A percentile compares a stretch with the other conserved stretches of the same genome.
phyloP scores from a whole-genome alignment of 1,284 basidiomycete genomes.

The Ustilago crameri region DNA sequence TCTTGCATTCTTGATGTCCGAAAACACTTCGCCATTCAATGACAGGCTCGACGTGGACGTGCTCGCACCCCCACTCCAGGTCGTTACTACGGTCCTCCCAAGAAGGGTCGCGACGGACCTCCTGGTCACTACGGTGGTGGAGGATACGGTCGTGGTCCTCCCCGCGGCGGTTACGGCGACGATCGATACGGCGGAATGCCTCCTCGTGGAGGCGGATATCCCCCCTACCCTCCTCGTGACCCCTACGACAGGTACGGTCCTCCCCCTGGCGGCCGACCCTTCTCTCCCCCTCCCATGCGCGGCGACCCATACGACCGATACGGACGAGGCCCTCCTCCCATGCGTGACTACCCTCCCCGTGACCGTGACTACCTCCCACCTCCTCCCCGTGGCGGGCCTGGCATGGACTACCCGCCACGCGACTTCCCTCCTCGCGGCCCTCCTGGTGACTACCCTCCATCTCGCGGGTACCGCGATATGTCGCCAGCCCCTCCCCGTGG shows the following conservation, averaged over 20 bases:
- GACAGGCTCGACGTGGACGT: constrained; percentile 82
- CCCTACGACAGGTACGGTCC: constrained; percentile 66
- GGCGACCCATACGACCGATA: constrained; percentile 51
- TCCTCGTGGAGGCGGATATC: constrained; percentile 71
- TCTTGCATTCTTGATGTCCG: neutral
- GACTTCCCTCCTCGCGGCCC: constrained; percentile 55
- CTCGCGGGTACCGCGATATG: constrained; percentile 46
- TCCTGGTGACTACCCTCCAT: constrained; percentile 55
- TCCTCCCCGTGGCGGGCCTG: constrained; percentile 39
- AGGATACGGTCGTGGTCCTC: constrained; percentile 36
- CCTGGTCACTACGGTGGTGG: constrained; percentile 49
- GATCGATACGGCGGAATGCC: constrained; percentile 79
- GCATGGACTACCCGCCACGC: constrained; percentile 55
- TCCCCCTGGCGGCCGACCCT: constrained; percentile 53
- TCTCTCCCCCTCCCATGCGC: constrained; percentile 49
- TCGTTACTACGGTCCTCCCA: constrained; percentile 89
- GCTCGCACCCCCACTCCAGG: constrained; percentile 95
- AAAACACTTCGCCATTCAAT: no score
- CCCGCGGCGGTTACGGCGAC: constrained; percentile 44
- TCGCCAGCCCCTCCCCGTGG: constrained; percentile 48
- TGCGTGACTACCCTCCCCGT: constrained; percentile 49
- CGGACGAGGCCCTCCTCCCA: constrained; percentile 44
- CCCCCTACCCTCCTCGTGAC: constrained; percentile 63
- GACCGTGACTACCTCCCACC: constrained; percentile 47
- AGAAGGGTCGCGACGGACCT: constrained; percentile 73